phyloP scores from a whole-genome alignment of 1,139 yeast species.

The Ogataea hybrid region DNA sequence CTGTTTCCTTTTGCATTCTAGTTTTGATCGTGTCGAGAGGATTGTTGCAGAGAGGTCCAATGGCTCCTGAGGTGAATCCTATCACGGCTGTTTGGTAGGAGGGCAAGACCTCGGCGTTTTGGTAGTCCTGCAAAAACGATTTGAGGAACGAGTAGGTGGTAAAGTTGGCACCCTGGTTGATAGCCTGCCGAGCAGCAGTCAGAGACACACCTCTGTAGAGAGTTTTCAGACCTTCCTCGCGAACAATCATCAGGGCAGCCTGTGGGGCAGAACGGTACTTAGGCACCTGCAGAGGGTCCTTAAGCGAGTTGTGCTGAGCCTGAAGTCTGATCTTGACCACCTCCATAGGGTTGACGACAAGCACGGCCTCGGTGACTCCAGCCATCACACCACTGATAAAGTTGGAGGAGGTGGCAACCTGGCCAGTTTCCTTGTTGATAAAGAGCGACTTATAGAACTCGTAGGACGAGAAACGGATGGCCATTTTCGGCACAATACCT shows the following conservation, averaged over 20 bases:
- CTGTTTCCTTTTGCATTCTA: slow-evolving; percentile 89
- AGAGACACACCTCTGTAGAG: slow-evolving; percentile 92
- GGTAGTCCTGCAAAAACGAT: slow-evolving; percentile 66
- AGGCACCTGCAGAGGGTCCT: slow-evolving; percentile 71
- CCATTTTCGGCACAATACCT: slow-evolving; percentile 98
- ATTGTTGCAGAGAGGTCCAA: slow-evolving; percentile 97
- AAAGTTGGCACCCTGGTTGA: slow-evolving; percentile 98
- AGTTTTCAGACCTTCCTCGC: slow-evolving; percentile 88
- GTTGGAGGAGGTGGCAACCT: slow-evolving; percentile 67
- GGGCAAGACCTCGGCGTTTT: slow-evolving; percentile 67
- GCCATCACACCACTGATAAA: slow-evolving; percentile 97
- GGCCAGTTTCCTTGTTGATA: slow-evolving; percentile 58
- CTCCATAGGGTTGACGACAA: slow-evolving; percentile 96
- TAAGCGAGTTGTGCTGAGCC: slow-evolving; percentile 83
- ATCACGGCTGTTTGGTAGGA: slow-evolving; percentile 92
- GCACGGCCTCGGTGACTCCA: slow-evolving; percentile 93
- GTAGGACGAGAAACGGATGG: slow-evolving; percentile 90
- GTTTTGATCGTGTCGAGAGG: slow-evolving; percentile 98
- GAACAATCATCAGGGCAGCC: slow-evolving; percentile 78
- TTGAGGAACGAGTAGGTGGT: slow-evolving; percentile 89
- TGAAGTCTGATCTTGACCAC: slow-evolving; percentile 95
- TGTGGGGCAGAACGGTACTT: slow-evolving; percentile 93
- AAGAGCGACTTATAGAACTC: slow-evolving; percentile 80
- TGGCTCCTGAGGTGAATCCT: slow-evolving; percentile 92
- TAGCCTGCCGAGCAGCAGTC: slow-evolving; percentile 97